Percentiles rank a stretch among this genome's conserved stretches.
phyloP scores from a whole-genome alignment of 2,329 filamentous ascomycete genomes.

The Penicillium sp. region DNA sequence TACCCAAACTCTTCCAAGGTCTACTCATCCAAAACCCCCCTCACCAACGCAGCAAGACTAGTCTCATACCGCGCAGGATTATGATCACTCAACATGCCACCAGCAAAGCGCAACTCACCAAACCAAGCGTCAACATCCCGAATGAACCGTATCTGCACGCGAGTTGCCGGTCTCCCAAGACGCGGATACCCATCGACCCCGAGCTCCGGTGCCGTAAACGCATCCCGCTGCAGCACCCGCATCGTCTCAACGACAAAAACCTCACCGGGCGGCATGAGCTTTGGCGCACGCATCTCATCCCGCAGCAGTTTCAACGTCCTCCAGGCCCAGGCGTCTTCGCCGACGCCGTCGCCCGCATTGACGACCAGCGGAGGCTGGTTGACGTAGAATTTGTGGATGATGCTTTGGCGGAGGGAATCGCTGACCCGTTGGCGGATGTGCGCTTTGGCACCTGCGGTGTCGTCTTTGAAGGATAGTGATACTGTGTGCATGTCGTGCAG shows the following conservation, averaged over 20 bases:
- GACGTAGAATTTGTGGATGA: slow-evolving; percentile 62
- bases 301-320: slow-evolving; percentile 65
- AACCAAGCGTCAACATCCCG: slow-evolving; percentile 69
- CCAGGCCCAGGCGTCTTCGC: slow-evolving; percentile 68
- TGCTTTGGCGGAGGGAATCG: slow-evolving; percentile 61
- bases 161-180: slow-evolving; percentile 64
- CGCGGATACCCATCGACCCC: slow-evolving; percentile 41
- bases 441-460: slow-evolving; percentile 64
- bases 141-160: slow-evolving; percentile 69
- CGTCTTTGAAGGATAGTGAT: slow-evolving; percentile 69
- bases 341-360: slow-evolving; percentile 50
- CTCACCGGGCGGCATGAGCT: slow-evolving; percentile 72
- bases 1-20: not conserved
- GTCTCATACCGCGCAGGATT: slow-evolving; percentile 72
- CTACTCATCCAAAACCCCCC: slow-evolving; percentile 45
- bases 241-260: slow-evolving; percentile 71
- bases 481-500: slow-evolving; percentile 73
- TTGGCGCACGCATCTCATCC: slow-evolving; percentile 65
- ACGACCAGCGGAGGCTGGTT: slow-evolving; percentile 44
- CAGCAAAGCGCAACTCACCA: slow-evolving; percentile 67
- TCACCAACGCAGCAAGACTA: slow-evolving; percentile 60
- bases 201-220: slow-evolving; percentile 51
- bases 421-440: slow-evolving; percentile 67
- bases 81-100: slow-evolving; percentile 73
- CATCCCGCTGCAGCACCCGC: slow-evolving; percentile 64